A percentile compares a stretch with the other conserved stretches of the same genome.
phyloP scores from a whole-genome alignment of 139 green algal genomes.

The Closterium sp. region DNA sequence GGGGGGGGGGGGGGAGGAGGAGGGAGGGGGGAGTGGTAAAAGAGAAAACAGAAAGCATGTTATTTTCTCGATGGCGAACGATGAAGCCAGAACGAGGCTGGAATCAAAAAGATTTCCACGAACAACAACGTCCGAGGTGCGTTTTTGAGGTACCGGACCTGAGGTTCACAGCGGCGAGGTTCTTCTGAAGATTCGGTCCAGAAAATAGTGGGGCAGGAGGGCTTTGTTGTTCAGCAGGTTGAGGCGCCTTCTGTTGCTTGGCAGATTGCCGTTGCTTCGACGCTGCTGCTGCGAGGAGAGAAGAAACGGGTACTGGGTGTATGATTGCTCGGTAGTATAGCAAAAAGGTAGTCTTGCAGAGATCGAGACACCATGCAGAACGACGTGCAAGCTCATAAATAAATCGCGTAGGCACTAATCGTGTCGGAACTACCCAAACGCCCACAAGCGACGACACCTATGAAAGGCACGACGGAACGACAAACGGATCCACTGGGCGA shows the following conservation, averaged over 20 bases:
- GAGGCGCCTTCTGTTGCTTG: neutral
- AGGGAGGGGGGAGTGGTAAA: too few species aligned
- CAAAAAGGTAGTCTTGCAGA: neutral
- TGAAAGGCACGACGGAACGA: too few species aligned
- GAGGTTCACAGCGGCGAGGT: neutral
- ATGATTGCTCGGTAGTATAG: neutral
- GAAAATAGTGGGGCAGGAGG: neutral
- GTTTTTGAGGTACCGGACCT: neutral
- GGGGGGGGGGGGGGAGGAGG: too few species aligned
- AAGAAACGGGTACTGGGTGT: neutral
- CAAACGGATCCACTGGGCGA: too few species aligned
- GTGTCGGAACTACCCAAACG: neutral
- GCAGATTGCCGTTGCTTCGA: neutral
- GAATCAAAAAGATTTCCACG: neutral
- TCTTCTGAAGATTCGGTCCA: neutral
- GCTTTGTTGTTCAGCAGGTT: neutral
- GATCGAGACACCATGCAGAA: neutral
- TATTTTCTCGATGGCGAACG: too few species aligned
- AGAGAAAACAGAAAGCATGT: too few species aligned
- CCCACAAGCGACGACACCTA: neutral
- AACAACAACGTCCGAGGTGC: neutral
- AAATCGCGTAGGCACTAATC: neutral
- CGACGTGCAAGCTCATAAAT: neutral
- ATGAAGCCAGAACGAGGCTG: neutral
- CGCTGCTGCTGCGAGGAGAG: neutral